Percentiles rank a stretch among this genome's conserved stretches.
phyloP scores from a whole-genome alignment of 352 stramenopile genomes.

The Globisporangium takayamanum region DNA sequence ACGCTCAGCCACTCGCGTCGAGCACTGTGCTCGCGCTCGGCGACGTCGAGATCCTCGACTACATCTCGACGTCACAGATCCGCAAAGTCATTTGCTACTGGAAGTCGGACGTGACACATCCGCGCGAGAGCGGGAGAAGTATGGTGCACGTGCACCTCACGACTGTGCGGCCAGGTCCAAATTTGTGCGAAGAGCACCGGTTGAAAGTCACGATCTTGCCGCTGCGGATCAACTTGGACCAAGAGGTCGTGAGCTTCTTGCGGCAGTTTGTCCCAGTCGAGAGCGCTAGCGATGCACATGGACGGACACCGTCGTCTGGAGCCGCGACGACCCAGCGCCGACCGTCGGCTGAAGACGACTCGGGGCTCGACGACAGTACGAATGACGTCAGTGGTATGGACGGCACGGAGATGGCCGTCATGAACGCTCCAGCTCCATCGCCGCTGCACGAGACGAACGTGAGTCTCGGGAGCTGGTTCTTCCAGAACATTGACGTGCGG shows the following conservation, averaged over 20 bases:
- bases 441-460: constrained; percentile 35
- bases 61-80: constrained; percentile 88
- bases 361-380: constrained; percentile 11
- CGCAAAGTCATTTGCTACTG: constrained; percentile 88
- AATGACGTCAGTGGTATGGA: constrained; percentile 28
- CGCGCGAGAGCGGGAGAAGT: constrained; percentile 76
- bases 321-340: background rate
- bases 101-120: constrained; percentile 80
- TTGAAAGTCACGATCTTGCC: constrained; percentile 71
- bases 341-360: constrained; percentile 11
- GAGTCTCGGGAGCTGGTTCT: constrained; percentile 68
- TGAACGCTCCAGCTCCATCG: constrained; percentile 16
- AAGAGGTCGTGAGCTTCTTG: constrained; percentile 84
- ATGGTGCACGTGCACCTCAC: constrained; percentile 79
- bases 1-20: constrained; percentile 62
- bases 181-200: constrained; percentile 78
- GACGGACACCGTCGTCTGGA: constrained; percentile 4
- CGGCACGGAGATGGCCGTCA: constrained; percentile 48
- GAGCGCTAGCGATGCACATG: constrained; percentile 19
- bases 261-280: constrained; percentile 71
- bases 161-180: constrained; percentile 67
- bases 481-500: constrained; percentile 83
- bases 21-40: constrained; percentile 70
- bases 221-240: constrained; percentile 80
- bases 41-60: constrained; percentile 82